Evolutionary conservation across 2,329 filamentous ascomycete species (phyloP), one percentile per base, ranked within the genome.

Genomic region (Sporothrix luriei): DNA sequence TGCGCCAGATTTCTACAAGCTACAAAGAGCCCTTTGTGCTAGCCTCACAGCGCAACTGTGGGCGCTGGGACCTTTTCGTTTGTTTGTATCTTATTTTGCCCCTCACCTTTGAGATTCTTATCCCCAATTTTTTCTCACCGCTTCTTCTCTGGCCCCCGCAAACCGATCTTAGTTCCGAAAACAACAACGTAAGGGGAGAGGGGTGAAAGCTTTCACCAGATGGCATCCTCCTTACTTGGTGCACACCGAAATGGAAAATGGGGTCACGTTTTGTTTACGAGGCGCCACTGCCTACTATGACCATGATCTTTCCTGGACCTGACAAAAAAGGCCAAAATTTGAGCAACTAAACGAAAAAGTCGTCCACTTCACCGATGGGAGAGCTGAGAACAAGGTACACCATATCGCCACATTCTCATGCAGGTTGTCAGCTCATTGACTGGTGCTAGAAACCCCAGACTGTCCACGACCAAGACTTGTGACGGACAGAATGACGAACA

Each of bases 141-240:
- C 68, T 65, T 69, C 68, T 69, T 38, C 46, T 51, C 33, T 0
- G 68, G n/a, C n/a, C 68, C 68, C 68, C 68, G 68, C 68, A 62
- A 64, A 65, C 33, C 26, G 54, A 51, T 68, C 52, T 68, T 48
- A 26, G 43, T 54, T 43, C 14, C 26, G 46, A 65, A 10, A 43
- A 64, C 43, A 49, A 49, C 62, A 43, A 59, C 16, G 54, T 26
- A 68, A 68, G 66, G 66, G 61, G 16, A 29, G 38, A 46, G 26
- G 11, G n/a, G n/a, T 5, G 6, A 62, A 46, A 19, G 13, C 57
- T 14, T 49, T 49, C 61, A 49, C 61, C 24, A 49, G 21, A 62
- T n/a, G 11, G 2, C 11, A 43, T 43, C 11, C 11, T 13, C 11
- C 14, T 13, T 13, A 10, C 11, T 3, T 43, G 6, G 14, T 43